Percentiles rank a stretch among this genome's conserved stretches.
Evolutionary conservation across 176 grass and related monocot species (phyloP).

Genomic region (Ensete ventricosum): DNA sequence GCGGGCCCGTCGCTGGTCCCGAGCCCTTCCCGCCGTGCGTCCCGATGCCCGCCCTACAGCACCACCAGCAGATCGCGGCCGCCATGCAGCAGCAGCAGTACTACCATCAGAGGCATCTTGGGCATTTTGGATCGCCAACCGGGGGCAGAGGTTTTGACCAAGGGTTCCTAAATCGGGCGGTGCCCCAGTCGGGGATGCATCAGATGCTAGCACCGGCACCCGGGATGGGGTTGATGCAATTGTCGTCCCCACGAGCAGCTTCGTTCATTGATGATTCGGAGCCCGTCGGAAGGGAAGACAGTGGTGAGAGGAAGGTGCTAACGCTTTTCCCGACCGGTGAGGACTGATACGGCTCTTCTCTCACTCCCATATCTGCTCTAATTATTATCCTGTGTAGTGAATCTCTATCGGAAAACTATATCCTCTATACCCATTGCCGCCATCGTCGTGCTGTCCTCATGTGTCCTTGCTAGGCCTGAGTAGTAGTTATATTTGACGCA

Average conservation of each 20-base stretch:
- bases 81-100: constrained; percentile 18
- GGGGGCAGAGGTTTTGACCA: constrained; percentile 2
- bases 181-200: constrained; percentile 7
- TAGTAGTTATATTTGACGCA: neutral
- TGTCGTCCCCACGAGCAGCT: neutral
- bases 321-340: constrained; percentile 21
- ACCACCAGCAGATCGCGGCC: constrained; percentile 9
- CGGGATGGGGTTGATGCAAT: neutral
- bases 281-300: neutral
- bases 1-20: neutral
- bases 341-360: constrained; percentile 9
- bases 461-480: neutral
- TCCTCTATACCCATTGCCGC: neutral
- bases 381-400: neutral
- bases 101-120: constrained; percentile 19
- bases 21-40: constrained; percentile 6
- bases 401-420: neutral
- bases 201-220: constrained; percentile 1
- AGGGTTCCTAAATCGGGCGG: constrained; percentile 2
- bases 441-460: neutral
- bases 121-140: constrained; percentile 16
- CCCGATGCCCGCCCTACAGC: constrained; percentile 5
- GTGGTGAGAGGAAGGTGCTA: constrained; percentile 10
- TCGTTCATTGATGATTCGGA: constrained; percentile 11
- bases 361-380: neutral